Base-by-base conservation (phyloP, 2,329 filamentous ascomycete species). In the Coniella lustricola region DNA sequence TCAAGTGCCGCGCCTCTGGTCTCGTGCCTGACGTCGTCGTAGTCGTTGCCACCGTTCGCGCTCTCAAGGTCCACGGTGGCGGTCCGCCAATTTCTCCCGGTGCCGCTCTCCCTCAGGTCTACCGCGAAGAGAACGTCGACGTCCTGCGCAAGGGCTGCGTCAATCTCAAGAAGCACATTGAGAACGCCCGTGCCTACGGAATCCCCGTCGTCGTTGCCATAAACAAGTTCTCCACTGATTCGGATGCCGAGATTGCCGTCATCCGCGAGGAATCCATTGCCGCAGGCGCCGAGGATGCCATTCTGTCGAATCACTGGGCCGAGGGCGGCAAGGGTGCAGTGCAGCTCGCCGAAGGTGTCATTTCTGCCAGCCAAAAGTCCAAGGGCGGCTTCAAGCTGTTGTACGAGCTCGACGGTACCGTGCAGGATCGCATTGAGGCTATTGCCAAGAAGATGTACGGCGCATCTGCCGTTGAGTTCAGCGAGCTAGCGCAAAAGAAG, bases 391-490 rank as follows among this genome's bases (percentile, higher is more conserved):
- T 95, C 71, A 85, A 87, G 66, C 79, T 97, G 18, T 80, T 96
- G 13, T 98, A 98, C 67, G 77, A 73, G 53, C 77, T 90, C 31
- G 82, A 90, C 17, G 85, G 87, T 37, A 81, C 77, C 45, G 83
- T 96, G 20, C 85, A 95, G 64, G 82, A 90, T 63, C 89, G 91
- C 60, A 94, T 98, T 66, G 89, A 95, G 67, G 76, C 79, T 44
- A 97, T 98, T 60, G 90, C 86, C 42, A 81, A 86, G 71, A 79
- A 87, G 58, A 95, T 98, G 90, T 98, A 98, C 63, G 93, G 93
- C 50, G 93, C 93, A 10, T 81, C 77, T 3, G 82, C 81, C 51
- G 90, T 97, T 53, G 88, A 95, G 69, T 93, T 98, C 70, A 94
- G 87, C 64, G 90, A 95, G 66, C 76, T 93, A 44, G 93, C 93